phyloP scores from a whole-genome alignment of 129 eudicot genomes.

The Tanacetum coccineum region DNA sequence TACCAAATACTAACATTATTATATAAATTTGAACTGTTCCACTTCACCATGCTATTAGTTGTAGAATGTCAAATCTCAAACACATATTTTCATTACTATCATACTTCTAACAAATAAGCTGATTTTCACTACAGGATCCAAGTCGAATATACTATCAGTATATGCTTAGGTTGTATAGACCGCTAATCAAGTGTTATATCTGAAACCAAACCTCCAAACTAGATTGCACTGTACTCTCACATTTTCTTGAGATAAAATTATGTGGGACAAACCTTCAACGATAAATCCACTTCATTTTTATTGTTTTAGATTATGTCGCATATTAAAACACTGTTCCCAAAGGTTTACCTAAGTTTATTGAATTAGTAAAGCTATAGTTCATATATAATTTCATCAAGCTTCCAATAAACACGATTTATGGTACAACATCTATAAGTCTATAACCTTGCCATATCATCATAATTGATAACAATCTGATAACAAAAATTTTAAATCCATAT shows the following conservation, averaged over 20 bases:
- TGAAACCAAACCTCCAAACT: background rate
- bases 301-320: background rate
- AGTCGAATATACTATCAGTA: constrained; percentile 9
- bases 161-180: background rate
- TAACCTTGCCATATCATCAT: background rate
- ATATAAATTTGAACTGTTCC: too few relatives aligned
- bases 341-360: too few relatives aligned
- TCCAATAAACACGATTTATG: too few relatives aligned
- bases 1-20: background rate
- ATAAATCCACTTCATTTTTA: too few relatives aligned
- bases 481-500: background rate
- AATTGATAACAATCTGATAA: background rate
- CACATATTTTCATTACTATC: background rate
- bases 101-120: background rate
- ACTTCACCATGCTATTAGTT: background rate
- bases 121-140: background rate
- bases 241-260: background rate
- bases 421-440: too few relatives aligned
- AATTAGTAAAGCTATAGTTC: too few relatives aligned
- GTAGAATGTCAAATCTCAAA: background rate
- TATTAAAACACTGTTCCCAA: background rate
- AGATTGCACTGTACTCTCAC: background rate
- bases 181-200: constrained; percentile 7
- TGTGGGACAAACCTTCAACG: background rate
- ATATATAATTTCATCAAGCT: too few relatives aligned